A percentile compares a stretch with the other conserved stretches of the same genome.
Evolutionary conservation across 1,284 basidiomycete species (phyloP).

Genomic region (Tranzscheliella williamsii): DNA sequence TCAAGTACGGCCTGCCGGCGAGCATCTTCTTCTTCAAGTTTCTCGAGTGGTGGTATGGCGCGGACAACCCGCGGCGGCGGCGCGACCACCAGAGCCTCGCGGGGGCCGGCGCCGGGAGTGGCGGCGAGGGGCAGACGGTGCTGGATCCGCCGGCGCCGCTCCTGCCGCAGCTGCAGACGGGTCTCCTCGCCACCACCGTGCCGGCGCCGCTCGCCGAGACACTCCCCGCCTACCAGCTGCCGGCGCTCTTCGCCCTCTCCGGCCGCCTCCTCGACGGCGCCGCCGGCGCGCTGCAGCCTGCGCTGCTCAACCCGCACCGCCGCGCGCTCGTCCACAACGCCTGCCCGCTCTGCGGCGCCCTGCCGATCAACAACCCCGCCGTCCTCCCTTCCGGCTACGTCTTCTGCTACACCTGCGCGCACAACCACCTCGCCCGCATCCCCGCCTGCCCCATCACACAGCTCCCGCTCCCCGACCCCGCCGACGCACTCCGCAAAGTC

Average conservation of each 20-base stretch:
- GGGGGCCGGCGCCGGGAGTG: constrained; percentile 38
- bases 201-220: background rate
- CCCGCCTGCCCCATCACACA: constrained; percentile 86
- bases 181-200: too few species aligned
- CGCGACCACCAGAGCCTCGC: constrained; percentile 65
- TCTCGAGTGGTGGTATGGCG: constrained; percentile 99
- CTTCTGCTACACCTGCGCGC: constrained; percentile 91
- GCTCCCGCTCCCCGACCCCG: constrained; percentile 73
- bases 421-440: constrained; percentile 77
- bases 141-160: constrained; percentile 13
- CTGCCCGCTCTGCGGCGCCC: constrained; percentile 78
- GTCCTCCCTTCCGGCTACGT: constrained; percentile 91
- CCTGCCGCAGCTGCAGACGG: too few species aligned
- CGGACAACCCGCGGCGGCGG: constrained; percentile 71
- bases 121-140: background rate
- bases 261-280: constrained; percentile 14
- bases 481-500: constrained; percentile 75
- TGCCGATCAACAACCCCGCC: constrained; percentile 79
- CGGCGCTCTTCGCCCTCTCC: constrained; percentile 16
- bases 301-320: constrained; percentile 24
- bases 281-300: background rate
- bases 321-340: constrained; percentile 68
- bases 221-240: background rate
- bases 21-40: constrained; percentile 97
- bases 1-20: constrained; percentile 81